Evolutionary conservation across 73 alveolate species (phyloP), one percentile per base, ranked within the genome.

Genomic region (Symbiodinium natans): DNA sequence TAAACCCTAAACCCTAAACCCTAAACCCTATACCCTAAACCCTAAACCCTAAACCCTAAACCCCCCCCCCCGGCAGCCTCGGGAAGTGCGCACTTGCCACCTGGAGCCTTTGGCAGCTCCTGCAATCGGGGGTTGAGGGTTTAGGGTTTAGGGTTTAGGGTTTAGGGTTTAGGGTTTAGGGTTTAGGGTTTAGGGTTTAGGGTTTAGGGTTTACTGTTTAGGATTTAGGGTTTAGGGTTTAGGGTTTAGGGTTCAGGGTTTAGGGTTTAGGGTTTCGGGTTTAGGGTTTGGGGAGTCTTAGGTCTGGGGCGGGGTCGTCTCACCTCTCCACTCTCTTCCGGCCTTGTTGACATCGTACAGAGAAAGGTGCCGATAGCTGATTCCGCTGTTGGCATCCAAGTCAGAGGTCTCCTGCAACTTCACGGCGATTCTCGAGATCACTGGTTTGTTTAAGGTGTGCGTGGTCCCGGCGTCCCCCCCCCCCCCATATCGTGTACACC

Each of bases 311-410:
- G 31, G n/a, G 29, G 33, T 5, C 19, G 75, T 25, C 59, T 46
- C 6, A 46, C 6, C 59, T 9, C 59, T 46, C 6, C 6, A 46
- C 59, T 46, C 59, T 13, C 74, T 21, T 56, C 74, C 25, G 46
- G 0, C 84, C 34, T 90, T 90, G 97, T 90, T 90, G 38, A 90
- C 97, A 27, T 90, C 97, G 88, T 90, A 90, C 82, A 90, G 77
- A 33, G 97, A 90, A 48, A 90, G 97, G 54, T 90, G 97, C 40
- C 97, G 74, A 54, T 90, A 90, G 43, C 41, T 85, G 42, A 90
- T 90, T 21, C 97, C 97, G 77, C 46, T n/a, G 52, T 90, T 90
- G 40, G 97, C 97, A 31, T 90, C 97, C 56, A 90, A 59, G 80
- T 90, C 97, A 11, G 88, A 71, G 19, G 97, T 90, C 54, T 88